These are phyloP conservation scores for Aureobasidium sp. DNA, from an alignment of 2,329 filamentous ascomycete genomes.

Conservation along the genomic window DNA sequence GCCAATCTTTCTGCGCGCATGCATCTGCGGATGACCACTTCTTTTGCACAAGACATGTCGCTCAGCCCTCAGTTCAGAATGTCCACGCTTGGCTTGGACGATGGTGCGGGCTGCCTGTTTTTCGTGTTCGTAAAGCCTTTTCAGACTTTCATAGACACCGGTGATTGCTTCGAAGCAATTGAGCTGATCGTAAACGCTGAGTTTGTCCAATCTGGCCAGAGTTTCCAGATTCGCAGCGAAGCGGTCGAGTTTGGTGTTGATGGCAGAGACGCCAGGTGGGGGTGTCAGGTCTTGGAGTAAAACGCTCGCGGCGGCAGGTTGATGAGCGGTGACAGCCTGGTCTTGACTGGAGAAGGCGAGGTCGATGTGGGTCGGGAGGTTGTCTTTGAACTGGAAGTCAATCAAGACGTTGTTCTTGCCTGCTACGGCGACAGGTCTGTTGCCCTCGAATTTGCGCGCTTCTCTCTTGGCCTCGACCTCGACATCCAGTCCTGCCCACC, in stretches of 20 bases:
- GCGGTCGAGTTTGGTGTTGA: slow-evolving; percentile 61
- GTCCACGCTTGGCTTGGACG: slow-evolving; percentile 40
- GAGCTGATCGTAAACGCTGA: slow-evolving; percentile 59
- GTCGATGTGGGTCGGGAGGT: slow-evolving; percentile 44
- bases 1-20: slow-evolving; percentile 58
- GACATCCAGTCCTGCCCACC: slow-evolving; percentile 54
- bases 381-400: slow-evolving; percentile 25
- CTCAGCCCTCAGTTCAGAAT: slow-evolving; percentile 42
- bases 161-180: slow-evolving; percentile 72
- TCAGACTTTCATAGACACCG: slow-evolving; percentile 63
- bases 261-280: slow-evolving; percentile 49
- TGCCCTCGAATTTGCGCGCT: slow-evolving; percentile 22
- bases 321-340: slow-evolving; percentile 51
- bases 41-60: slow-evolving; percentile 58
- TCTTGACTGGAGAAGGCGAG: slow-evolving; percentile 55
- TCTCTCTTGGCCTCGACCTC: slow-evolving; percentile 21
- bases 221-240: slow-evolving; percentile 66
- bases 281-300: slow-evolving; percentile 58
- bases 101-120: slow-evolving; percentile 41
- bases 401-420: slow-evolving; percentile 28
- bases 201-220: slow-evolving; percentile 60
- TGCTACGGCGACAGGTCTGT: slow-evolving; percentile 30
- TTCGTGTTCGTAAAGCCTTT: slow-evolving; percentile 64
- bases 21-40: slow-evolving; percentile 64
- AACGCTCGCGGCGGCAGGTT: slow-evolving; percentile 55